These are phyloP conservation scores for Isoetes engelmannii DNA, from an alignment of 83 land plant species.

Conservation along the genomic window DNA sequence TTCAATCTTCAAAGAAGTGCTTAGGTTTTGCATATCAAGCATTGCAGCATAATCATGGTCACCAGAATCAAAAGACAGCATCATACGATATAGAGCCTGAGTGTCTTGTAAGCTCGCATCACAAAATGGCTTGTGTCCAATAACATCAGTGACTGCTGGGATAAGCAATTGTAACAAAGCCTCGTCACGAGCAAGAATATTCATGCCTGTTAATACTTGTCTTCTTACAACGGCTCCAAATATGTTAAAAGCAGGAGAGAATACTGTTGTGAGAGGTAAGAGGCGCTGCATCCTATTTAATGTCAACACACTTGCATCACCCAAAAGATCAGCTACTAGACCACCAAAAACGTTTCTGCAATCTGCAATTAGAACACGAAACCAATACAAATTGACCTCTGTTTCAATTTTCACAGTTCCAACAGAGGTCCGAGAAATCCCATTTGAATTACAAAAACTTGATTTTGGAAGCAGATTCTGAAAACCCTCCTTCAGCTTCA, in stretches of 20 bases:
- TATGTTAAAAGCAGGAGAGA: conserved; percentile 76
- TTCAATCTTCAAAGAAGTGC: conserved; percentile 38
- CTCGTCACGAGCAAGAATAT: conserved; percentile 51
- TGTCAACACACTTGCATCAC: conserved; percentile 62
- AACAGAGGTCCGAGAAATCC: conserved; percentile 46
- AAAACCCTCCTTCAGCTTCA: conserved; percentile 72
- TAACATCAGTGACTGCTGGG: conserved; percentile 41
- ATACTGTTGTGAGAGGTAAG: conserved; percentile 58
- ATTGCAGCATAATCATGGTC: conserved; percentile 72
- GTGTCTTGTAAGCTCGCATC: conserved; percentile 74
- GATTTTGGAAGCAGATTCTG: conserved; percentile 49
- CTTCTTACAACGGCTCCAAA: conserved; percentile 62
- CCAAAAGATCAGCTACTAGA: conserved; percentile 70
- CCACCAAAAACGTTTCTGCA: conserved; percentile 74
- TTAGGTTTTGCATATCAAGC: conserved; percentile 56
- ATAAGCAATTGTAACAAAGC: conserved; percentile 40
- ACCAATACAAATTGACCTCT: conserved; percentile 79
- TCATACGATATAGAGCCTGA: conserved; percentile 45
- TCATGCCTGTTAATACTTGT: conserved; percentile 41
- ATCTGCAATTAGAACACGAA: conserved; percentile 73
- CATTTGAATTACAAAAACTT: conserved; percentile 54
- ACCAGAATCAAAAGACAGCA: conserved; percentile 46
- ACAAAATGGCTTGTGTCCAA: conserved; percentile 75
- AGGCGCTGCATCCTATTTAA: conserved; percentile 67
- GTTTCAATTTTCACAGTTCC: conserved; percentile 41